Evolutionary conservation across 192 early-diverging fungal genomes (phyloP), one percentile per base, ranked within the genome.

Genomic region (Coemansia sp.): DNA sequence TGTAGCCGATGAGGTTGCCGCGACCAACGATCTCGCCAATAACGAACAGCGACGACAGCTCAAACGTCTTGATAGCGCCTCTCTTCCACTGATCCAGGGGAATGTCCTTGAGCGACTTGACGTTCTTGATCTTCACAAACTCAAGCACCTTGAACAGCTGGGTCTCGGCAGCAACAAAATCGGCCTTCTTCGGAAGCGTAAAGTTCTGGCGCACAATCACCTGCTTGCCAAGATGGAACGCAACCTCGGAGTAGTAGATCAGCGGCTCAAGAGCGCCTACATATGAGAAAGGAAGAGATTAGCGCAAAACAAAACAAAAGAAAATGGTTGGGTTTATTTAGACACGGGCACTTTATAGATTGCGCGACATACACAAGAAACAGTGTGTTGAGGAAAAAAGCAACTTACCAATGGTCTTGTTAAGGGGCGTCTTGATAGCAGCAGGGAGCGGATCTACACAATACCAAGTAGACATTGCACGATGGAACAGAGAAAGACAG

Each of bases 101-200:
- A 52, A 77, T 71, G 45, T 82, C 74, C 71, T 70, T 82, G 56
- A 82, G 37, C n/a, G 75, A 67, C 70, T 80, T 80, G 56, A 80
- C 26, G 67, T 82, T 77, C 62, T 62, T 67, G 67, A 71, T 44
- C 65, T 76, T 77, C 64, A 77, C 64, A 42, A 61, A 74, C 40
- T 82, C 75, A 39, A 82, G 57, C 12, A 74, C 70, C 79, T 82
- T 82, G 75, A 82, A 82, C 67, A 82, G 71, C 75, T 82, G 71
- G 48, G 79, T 77, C 68, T 82, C 74, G 47, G 71, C 71, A 3
- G 75, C 64, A 16, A 56, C 65, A 74, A 82, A 82, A 54, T 82
- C 79, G 13, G 54, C 75, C 75, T 82, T 82, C 47, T 16, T 69
- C 13, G 79, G 79, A 26, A 82, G 69, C 10, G 64, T 68, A 71